Evolutionary conservation across 1,139 yeast genomes (phyloP).

Genomic region (Yamadazyma dushanensis): DNA sequence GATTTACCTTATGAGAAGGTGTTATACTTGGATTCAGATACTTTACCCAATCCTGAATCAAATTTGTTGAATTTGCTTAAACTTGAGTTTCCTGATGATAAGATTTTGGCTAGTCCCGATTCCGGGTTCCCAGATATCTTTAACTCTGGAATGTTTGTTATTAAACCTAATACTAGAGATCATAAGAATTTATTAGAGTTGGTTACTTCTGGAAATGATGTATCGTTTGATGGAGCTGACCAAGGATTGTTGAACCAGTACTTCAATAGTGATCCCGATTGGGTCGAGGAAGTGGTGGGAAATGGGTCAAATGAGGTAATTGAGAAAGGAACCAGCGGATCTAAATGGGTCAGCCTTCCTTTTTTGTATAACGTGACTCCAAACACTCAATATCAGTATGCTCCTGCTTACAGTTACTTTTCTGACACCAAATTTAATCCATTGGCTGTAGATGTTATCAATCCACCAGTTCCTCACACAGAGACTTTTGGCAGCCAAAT

Average conservation of each 20-base stretch:
- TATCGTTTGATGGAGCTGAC: conserved; percentile 91
- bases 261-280: conserved; percentile 54
- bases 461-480: conserved; percentile 11
- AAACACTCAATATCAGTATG: conserved; percentile 74
- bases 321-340: conserved; percentile 6
- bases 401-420: conserved; percentile 76
- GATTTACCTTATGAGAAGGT: conserved; percentile 56
- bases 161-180: conserved; percentile 55
- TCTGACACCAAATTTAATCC: conserved; percentile 13
- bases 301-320: conserved; percentile 10
- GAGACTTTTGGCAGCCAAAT: conserved; percentile 5
- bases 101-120: conserved; percentile 81
- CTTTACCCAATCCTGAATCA: conserved; percentile 53
- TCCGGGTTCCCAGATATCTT: conserved; percentile 95
- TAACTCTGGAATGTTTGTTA: conserved; percentile 81
- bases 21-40: conserved; percentile 81
- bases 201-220: conserved; percentile 28
- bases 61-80: conserved; percentile 29
- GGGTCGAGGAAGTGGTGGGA: conserved; percentile 29
- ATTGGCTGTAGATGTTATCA: conserved; percentile 6
- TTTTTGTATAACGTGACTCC: conserved; percentile 88
- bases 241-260: conserved; percentile 88
- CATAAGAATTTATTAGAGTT: conserved; percentile 45
- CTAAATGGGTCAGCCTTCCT: conserved; percentile 71
- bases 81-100: conserved; percentile 33